phyloP scores from a whole-genome alignment of 768 basidiomycete species.

The Tulasnella sp. region DNA sequence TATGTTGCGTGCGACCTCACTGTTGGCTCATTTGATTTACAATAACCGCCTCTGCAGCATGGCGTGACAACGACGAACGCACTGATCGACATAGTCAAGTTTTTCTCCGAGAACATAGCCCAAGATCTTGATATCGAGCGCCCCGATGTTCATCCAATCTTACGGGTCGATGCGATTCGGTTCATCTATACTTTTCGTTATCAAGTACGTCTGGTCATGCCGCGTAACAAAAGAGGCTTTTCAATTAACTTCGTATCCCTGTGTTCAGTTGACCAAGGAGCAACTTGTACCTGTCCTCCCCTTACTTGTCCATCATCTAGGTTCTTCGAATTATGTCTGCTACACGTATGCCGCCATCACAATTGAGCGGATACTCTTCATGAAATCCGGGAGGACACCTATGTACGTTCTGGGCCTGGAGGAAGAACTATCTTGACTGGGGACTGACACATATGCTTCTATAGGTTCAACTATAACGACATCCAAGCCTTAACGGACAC shows the following conservation, averaged over 20 bases:
- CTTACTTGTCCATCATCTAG: slow-evolving; percentile 80
- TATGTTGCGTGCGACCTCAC: slow-evolving; percentile 43
- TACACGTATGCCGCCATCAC: slow-evolving; percentile 99
- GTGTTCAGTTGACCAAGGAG: slow-evolving; percentile 78
- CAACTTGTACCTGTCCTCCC: slow-evolving; percentile 92
- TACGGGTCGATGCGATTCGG: slow-evolving; percentile 95
- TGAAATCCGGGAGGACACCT: slow-evolving; percentile 74
- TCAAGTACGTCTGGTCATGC: slow-evolving; percentile 58
- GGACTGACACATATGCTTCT: background rate
- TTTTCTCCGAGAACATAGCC: slow-evolving; percentile 91
- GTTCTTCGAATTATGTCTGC: slow-evolving; percentile 84
- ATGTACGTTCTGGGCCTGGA: slow-evolving; percentile 60
- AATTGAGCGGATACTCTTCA: slow-evolving; percentile 93
- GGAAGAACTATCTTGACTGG: background rate
- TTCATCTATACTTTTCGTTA: slow-evolving; percentile 96
- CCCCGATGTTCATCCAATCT: slow-evolving; percentile 77
- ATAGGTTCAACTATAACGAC: slow-evolving; percentile 85
- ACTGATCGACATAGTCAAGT: slow-evolving; percentile 90
- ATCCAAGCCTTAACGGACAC: slow-evolving; percentile 79
- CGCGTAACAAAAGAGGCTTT: background rate
- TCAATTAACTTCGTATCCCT: background rate
- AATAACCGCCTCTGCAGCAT: slow-evolving; percentile 52
- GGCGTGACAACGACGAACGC: slow-evolving; percentile 96
- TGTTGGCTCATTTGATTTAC: background rate
- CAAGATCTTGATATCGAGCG: slow-evolving; percentile 76